Conservation (phyloP, 129 eudicot genomes). For the Tanacetum coccineum region DNA sequence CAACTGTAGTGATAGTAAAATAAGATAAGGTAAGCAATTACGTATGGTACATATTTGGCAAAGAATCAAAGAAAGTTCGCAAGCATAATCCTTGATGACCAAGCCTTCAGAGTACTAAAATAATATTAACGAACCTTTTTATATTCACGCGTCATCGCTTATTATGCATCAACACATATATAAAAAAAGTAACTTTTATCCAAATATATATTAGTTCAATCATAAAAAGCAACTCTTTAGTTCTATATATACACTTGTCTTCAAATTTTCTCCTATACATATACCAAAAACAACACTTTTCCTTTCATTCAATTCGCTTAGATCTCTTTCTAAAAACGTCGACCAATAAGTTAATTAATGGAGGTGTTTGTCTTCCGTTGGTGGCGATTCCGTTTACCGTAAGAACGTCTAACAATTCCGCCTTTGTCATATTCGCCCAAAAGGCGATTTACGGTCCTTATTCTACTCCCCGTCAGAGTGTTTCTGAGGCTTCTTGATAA, state of each 20-base stretch:
- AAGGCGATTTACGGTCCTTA: constrained; percentile 35
- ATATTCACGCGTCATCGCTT: constrained; percentile 27
- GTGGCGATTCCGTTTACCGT: not conserved
- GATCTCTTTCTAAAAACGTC: not conserved
- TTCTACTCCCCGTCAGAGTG: constrained; percentile 33
- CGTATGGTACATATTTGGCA: too few species aligned
- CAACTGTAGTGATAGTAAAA: too few species aligned
- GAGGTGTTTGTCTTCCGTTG: constrained; percentile 27
- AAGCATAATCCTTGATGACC: constrained; percentile 17
- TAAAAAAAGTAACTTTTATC: not conserved
- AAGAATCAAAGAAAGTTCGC: not conserved
- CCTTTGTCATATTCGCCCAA: constrained; percentile 24
- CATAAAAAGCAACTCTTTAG: not conserved
- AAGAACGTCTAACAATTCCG: constrained; percentile 4
- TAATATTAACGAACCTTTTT: not conserved
- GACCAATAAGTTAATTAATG: not conserved
- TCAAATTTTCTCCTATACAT: not conserved
- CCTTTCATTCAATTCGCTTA: constrained; percentile 4
- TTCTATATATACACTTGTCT: not conserved
- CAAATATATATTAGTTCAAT: not conserved
- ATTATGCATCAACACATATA: constrained; percentile 20
- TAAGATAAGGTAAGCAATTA: too few species aligned
- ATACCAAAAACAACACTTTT: not conserved
- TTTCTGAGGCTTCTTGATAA: constrained; percentile 30
- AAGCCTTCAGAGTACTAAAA: not conserved